These are phyloP conservation scores for Colletotrichum sp. DNA, from an alignment of 2,329 filamentous ascomycete species.

Conservation along the genomic window DNA sequence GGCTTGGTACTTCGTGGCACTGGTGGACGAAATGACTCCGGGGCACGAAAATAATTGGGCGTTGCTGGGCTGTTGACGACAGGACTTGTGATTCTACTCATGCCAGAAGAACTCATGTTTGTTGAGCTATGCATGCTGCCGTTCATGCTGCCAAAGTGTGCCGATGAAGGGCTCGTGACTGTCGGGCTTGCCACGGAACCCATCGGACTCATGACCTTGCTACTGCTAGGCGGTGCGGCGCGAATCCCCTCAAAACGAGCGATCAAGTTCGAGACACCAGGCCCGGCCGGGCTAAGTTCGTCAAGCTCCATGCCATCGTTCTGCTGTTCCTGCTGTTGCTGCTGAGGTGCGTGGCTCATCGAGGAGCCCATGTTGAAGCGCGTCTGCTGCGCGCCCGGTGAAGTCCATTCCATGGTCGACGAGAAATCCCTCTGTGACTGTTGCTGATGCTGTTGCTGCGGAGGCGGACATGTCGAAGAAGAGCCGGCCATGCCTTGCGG, in stretches of 20 bases:
- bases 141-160: conserved; percentile 36
- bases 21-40: conserved; percentile 31
- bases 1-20: conserved; percentile 45
- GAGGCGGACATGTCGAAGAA: conserved; percentile 32
- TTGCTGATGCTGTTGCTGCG: conserved; percentile 8
- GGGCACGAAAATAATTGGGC: conserved; percentile 13
- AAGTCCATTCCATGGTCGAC: conserved; percentile 42
- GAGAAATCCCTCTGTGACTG: conserved; percentile 4
- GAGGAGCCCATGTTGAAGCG: conserved; percentile 13
- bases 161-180: conserved; percentile 27
- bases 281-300: conserved; percentile 20
- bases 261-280: conserved; percentile 41
- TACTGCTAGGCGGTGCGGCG: conserved; percentile 35
- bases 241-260: conserved; percentile 44
- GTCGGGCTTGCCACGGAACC: conserved; percentile 24
- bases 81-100: conserved; percentile 33
- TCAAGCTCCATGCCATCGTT: conserved; percentile 23
- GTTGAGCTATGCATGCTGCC: conserved; percentile 18
- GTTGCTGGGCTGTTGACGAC: conserved; percentile 30
- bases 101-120: conserved; percentile 21
- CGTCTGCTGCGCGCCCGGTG: conserved; percentile 32
- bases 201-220: conserved; percentile 29
- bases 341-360: background rate
- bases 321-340: background rate
- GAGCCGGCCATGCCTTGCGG: conserved; percentile 29